Conservation (phyloP, 2,329 filamentous ascomycete genomes). For the Talaromyces funiculosus region DNA sequence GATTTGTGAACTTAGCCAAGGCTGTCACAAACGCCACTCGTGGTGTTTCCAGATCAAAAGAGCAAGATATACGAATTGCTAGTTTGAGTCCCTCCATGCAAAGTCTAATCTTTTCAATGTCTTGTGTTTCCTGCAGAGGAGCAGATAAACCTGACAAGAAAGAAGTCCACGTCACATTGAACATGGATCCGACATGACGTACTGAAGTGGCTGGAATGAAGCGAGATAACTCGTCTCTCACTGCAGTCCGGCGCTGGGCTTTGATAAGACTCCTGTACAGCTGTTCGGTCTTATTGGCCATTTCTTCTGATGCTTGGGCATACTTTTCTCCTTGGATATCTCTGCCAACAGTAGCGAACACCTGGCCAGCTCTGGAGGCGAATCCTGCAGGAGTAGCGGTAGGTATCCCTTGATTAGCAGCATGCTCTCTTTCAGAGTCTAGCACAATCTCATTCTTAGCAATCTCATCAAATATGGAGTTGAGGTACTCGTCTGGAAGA, state of each 20-base stretch:
- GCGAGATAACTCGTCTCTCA: conserved; percentile 59
- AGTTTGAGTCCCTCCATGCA: conserved; percentile 95
- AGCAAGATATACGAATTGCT: conserved; percentile 84
- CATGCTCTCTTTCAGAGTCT: conserved; percentile 83
- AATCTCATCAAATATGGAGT: conserved; percentile 89
- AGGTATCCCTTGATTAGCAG: conserved; percentile 67
- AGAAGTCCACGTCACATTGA: conserved; percentile 98
- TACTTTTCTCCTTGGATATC: conserved; percentile 91
- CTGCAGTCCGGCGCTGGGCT: conserved; percentile 74
- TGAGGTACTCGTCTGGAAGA: conserved; percentile 85
- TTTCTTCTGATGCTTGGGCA: conserved; percentile 91
- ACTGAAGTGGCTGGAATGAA: conserved; percentile 93
- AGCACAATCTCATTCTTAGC: conserved; percentile 86
- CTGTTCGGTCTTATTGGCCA: conserved; percentile 73
- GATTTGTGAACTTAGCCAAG: conserved; percentile 85
- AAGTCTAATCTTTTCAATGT: conserved; percentile 82
- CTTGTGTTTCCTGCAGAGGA: conserved; percentile 88
- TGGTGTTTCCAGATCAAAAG: conserved; percentile 90
- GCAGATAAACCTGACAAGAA: conserved; percentile 92
- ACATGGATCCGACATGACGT: conserved; percentile 96
- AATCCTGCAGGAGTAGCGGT: conserved; percentile 60
- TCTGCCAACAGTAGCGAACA: conserved; percentile 82
- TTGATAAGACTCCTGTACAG: conserved; percentile 90
- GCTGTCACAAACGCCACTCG: conserved; percentile 92
- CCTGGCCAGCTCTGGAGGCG: conserved; percentile 78